Conservation (phyloP, 495 filamentous ascomycete genomes). For the Astrothelium subdiscretum region DNA sequence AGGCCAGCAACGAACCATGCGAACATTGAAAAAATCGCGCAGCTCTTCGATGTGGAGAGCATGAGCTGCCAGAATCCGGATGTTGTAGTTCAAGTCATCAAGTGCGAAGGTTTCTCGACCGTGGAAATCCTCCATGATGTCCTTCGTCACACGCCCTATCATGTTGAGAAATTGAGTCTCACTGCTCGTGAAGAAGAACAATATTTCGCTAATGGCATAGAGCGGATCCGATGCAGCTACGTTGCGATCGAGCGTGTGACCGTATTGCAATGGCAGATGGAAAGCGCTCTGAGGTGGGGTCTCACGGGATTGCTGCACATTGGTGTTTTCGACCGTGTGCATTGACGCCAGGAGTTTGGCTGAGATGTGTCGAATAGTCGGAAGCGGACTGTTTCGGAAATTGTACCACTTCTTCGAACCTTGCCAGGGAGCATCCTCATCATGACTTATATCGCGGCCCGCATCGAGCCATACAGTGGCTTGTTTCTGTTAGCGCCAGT, state of each 20-base stretch:
- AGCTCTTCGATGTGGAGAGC: too few relatives aligned
- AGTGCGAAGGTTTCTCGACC: not conserved
- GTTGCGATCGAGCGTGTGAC: not conserved
- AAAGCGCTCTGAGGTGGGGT: not conserved
- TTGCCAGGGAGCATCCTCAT: not conserved
- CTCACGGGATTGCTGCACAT: not conserved
- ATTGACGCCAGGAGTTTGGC: not conserved
- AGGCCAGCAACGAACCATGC: too few relatives aligned
- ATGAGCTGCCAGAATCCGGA: not conserved
- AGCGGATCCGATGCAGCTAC: not conserved
- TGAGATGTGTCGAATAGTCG: not conserved
- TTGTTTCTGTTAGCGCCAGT: not conserved
- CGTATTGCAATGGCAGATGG: not conserved
- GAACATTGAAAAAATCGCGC: too few relatives aligned
- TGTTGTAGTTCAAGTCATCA: not conserved
- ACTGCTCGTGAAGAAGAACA: not conserved
- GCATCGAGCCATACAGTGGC: not conserved
- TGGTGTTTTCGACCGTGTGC: not conserved
- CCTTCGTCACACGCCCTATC: not conserved
- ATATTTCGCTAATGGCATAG: slow-evolving; percentile 3
- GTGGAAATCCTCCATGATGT: not conserved
- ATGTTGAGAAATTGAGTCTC: slow-evolving; percentile 5
- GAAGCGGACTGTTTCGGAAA: not conserved
- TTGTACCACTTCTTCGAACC: not conserved
- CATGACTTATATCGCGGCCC: not conserved